phyloP scores from a whole-genome alignment of 164 flowering plant genomes.

The Chimonanthus salicifolius region DNA sequence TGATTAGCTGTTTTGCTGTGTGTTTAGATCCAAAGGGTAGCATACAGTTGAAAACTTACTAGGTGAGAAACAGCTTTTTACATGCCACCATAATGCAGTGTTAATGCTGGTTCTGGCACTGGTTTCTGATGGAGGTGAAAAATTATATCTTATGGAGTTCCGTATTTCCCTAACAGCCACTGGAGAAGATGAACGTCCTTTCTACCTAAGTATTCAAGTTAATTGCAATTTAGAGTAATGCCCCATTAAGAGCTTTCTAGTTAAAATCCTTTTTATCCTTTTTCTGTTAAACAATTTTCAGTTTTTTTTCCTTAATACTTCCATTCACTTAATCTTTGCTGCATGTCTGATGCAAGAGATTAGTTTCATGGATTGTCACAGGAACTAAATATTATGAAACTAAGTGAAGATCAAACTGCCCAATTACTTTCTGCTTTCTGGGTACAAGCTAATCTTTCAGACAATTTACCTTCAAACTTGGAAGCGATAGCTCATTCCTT shows the following conservation, averaged over 20 bases:
- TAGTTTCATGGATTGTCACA: conserved; percentile 22
- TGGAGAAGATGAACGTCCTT: too few relatives aligned
- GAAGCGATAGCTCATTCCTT: conserved; percentile 89
- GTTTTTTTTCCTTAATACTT: background rate
- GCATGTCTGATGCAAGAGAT: conserved; percentile 1
- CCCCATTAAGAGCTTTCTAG: background rate
- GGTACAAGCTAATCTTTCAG: conserved; percentile 73
- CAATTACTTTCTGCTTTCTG: conserved; percentile 84
- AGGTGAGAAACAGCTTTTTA: too few relatives aligned
- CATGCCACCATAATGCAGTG: too few relatives aligned
- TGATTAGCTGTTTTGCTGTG: too few relatives aligned
- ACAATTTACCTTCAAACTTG: conserved; percentile 72
- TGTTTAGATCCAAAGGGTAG: too few relatives aligned
- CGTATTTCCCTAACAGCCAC: too few relatives aligned
- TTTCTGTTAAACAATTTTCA: background rate
- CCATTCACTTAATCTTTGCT: background rate
- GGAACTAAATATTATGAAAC: conserved; percentile 56
- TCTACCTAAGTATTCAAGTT: background rate
- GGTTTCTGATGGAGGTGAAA: too few relatives aligned
- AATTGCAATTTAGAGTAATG: background rate
- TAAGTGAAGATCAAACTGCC: conserved; percentile 70
- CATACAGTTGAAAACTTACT: too few relatives aligned
- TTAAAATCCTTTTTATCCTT: background rate
- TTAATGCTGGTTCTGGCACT: too few relatives aligned
- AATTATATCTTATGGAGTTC: too few relatives aligned